phyloP scores from a whole-genome alignment of 1,284 basidiomycete genomes.

The Malassezia arunalokei region DNA sequence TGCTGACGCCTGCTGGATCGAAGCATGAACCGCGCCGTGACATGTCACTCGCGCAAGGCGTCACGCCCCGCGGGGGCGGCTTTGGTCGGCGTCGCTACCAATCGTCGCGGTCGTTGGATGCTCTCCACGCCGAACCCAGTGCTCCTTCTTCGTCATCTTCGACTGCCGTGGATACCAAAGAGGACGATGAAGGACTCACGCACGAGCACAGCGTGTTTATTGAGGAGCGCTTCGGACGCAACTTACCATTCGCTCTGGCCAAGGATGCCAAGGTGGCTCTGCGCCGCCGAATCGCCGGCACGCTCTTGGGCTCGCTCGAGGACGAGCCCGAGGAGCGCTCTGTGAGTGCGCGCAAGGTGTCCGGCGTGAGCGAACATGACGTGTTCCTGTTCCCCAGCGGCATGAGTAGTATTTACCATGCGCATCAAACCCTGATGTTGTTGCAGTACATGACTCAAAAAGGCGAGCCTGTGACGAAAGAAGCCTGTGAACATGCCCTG shows the following conservation, averaged over 20 bases:
- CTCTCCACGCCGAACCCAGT: background rate
- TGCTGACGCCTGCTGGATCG: conserved; percentile 3
- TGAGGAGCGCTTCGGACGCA: conserved; percentile 90
- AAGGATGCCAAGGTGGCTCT: conserved; percentile 71
- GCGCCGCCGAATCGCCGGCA: conserved; percentile 75
- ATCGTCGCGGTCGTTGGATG: background rate
- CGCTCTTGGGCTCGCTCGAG: conserved; percentile 49
- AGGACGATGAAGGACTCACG: conserved; percentile 47
- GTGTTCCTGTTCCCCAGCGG: conserved; percentile 77
- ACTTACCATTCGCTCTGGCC: conserved; percentile 65
- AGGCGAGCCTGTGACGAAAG: background rate
- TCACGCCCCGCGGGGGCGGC: conserved; percentile 12
- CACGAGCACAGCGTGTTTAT: conserved; percentile 54
- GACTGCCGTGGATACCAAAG: background rate
- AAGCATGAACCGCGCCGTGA: background rate
- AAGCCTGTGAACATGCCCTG: background rate
- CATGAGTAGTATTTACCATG: conserved; percentile 86
- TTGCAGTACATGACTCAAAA: conserved; percentile 12
- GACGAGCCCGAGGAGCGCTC: conserved; percentile 50
- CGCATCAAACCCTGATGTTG: conserved; percentile 56
- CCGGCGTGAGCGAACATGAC: conserved; percentile 56
- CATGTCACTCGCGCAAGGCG: background rate
- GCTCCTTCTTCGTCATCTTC: background rate
- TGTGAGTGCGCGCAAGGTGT: conserved; percentile 24
- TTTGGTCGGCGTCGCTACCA: conserved; percentile 22